A percentile compares a stretch with the other conserved stretches of the same genome.
Conservation (phyloP, 169 alveolate genomes). For the Plasmodium gonderi region DNA sequence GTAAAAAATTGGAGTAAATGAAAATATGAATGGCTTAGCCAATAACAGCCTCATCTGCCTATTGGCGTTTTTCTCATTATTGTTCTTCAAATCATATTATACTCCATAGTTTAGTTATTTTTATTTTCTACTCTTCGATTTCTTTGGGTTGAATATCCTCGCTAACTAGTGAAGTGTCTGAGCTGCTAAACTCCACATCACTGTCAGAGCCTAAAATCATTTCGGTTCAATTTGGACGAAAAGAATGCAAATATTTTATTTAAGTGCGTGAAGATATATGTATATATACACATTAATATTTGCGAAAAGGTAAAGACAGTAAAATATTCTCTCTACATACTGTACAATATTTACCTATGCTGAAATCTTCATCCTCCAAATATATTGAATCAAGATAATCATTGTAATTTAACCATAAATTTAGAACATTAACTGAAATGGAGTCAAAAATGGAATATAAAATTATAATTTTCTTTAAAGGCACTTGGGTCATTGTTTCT, state of each 20-base stretch:
- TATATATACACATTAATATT: not conserved
- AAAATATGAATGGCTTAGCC: not conserved
- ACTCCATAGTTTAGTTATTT: constrained; percentile 3
- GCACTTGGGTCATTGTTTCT: too few species aligned
- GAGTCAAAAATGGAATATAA: not conserved
- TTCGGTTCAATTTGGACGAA: not conserved
- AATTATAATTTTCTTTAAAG: not conserved
- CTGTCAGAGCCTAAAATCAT: constrained; percentile 16
- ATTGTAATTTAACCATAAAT: constrained; percentile 62
- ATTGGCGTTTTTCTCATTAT: not conserved
- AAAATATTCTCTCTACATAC: not conserved
- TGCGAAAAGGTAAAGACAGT: not conserved
- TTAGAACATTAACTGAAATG: constrained; percentile 33
- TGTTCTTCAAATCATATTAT: not conserved
- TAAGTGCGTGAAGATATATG: not conserved
- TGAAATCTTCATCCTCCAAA: constrained; percentile 54
- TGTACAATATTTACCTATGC: constrained; percentile 15
- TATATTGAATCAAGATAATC: constrained; percentile 55
- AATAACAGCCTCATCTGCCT: not conserved
- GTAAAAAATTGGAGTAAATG: not conserved
- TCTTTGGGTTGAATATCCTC: constrained; percentile 34
- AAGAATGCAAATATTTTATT: not conserved
- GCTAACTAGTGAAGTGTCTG: constrained; percentile 56
- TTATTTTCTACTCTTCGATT: constrained; percentile 28
- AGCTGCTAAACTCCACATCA: constrained; percentile 22